Base-by-base conservation (phyloP, 495 filamentous ascomycete genomes). In the Aspergillus diversus region DNA sequence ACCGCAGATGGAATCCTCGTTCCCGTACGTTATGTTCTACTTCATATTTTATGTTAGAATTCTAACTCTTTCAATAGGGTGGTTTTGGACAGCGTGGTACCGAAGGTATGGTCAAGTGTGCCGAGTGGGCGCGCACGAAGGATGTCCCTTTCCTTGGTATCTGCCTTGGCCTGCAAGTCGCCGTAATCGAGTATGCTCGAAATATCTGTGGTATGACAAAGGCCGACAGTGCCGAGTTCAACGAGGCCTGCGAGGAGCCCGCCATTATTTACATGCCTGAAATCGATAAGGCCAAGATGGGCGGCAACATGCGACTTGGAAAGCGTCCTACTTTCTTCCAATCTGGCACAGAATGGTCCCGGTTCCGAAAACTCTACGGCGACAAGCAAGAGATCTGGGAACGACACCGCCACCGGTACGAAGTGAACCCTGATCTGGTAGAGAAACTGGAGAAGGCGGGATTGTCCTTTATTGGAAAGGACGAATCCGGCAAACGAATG, bases 241-340 rank as follows among this genome's bases (percentile, higher is more conserved):
- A 87, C 60, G 76, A 79, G 0, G 60, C 77, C 4, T 79, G 84
- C 5, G 71, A 81, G 35, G 73, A 92, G 61, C 85, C 81, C 11
- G 82, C 91, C 13, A 84, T 98, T 65, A 86, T 97, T 63, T 91
- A 88, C 76, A 99, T 99, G 95, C 95, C 93, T 3, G 94, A 99
- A 75, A 83, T 90, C 59, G 83, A 88, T 79, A 89, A 83, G 73
- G 77, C 73, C 43, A 86, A 84, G 42, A 82, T 97, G 70, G 95
- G 95, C 39, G 95, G 91, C 39, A 97, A 92, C 0, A 97, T 98
- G 95, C 87, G 95, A 39, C 86, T 99, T 6, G 94, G 93, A 39
- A 82, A 87, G 35, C 87, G 89, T 32, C 82, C 87, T 12, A 90
- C 89, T 32, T 67, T 88, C 63, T 97, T 93, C 85, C 89, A 97